Base-by-base conservation (phyloP, 1,284 basidiomycete species). In the Bondarzewia mesenterica region DNA sequence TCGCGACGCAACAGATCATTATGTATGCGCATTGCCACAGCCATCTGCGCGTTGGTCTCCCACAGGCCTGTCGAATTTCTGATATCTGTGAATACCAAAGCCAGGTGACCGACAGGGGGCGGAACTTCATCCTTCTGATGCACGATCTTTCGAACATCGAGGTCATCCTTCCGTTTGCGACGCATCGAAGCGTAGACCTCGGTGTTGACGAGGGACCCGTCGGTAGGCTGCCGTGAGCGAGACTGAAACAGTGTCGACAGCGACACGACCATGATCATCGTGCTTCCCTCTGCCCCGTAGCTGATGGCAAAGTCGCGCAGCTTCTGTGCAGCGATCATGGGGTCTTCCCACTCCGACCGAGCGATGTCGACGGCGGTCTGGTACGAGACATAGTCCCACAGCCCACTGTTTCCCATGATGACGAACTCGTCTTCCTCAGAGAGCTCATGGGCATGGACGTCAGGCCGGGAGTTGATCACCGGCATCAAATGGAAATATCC, bases 51-150 rank as follows among this genome's bases (percentile, higher is more conserved):
- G 60, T 99, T 99, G 43, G 85, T 87, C 63, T 99, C 96, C 96
- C 96, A 99, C 2, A 99, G 72, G 52, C 89, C 85, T 0, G 96
- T 99, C 53, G 96, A 99, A 60, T 98, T 98, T 46, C 90, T 84
- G 58, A 99, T 98, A 70, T 99, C 96, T n/a, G 95, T 99, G 68
- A 99, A 99, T 20, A 96, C 95, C 45, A 99, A 78, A 14, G 94
- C 90, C 36, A 99, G 73, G 60, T 92, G 86, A 0, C 96, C 96
- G 4, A 73, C 80, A 0, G 96, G 96, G 0, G 96, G 83, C 2
- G 86, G 75, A 44, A 97, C 87, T 61, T 98, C 94, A 40, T 78
- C 77, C 47, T 85, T 83, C 26, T 98, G 71, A 53, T 79, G 72
- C 16, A 70, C 64, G 37, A 83, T 65, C 52, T 69, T 69, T 5